Evolutionary conservation across 1,284 basidiomycete species (phyloP).

Genomic region (Ustilago vetiveriae): DNA sequence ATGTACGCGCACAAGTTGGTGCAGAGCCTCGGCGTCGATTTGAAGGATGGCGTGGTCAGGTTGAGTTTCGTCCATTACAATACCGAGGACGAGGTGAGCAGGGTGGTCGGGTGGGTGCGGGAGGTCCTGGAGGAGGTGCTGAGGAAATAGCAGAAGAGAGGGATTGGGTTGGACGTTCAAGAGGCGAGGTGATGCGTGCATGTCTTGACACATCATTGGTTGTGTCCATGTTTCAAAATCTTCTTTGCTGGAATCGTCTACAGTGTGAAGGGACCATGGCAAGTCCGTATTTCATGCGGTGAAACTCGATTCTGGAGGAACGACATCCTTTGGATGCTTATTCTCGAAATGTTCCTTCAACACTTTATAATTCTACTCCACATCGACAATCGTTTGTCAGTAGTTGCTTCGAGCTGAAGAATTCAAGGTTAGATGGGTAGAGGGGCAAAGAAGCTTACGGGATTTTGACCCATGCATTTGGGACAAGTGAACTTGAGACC

Average conservation of each 20-base stretch:
- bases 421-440: no score
- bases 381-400: no score
- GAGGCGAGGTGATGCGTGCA: no score
- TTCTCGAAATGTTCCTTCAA: slow-evolving; percentile 39
- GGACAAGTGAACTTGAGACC: slow-evolving; percentile 43
- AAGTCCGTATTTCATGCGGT: slow-evolving; percentile 9
- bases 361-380: background rate
- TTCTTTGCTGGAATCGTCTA: no score
- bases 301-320: slow-evolving; percentile 28
- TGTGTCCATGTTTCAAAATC: no score
- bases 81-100: slow-evolving; percentile 76
- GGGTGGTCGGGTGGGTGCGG: slow-evolving; percentile 71
- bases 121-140: slow-evolving; percentile 63
- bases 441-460: slow-evolving; percentile 15
- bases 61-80: slow-evolving; percentile 85
- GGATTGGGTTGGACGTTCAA: background rate
- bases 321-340: slow-evolving; percentile 35
- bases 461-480: slow-evolving; percentile 31
- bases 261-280: no score
- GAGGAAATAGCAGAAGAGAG: no score
- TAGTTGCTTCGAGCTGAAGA: no score
- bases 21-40: slow-evolving; percentile 67
- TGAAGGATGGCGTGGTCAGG: slow-evolving; percentile 75
- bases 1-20: slow-evolving; percentile 80
- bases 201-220: no score